Conservation (phyloP, 1,284 basidiomycete genomes). For the Cryptococcus sp. region DNA sequence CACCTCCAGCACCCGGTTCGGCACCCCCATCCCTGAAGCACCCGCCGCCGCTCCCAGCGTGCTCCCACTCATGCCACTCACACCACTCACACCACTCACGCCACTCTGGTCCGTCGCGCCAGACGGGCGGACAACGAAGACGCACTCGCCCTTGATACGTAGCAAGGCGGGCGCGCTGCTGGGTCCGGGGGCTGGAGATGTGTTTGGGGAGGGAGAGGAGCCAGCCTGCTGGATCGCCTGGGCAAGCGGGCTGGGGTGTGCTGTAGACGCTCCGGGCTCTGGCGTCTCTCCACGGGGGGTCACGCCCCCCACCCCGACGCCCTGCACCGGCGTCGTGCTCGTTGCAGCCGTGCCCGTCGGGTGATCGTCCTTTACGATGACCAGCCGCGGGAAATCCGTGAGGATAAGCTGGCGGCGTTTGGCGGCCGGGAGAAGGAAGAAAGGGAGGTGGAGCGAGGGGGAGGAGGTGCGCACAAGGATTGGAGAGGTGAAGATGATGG, state of each 20-base stretch:
- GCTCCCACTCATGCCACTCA: not conserved
- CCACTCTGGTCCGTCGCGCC: slow-evolving; percentile 3
- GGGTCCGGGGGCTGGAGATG: too few relatives aligned
- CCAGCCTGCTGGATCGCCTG: not conserved
- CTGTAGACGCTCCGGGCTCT: too few relatives aligned
- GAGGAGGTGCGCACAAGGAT: slow-evolving; percentile 46
- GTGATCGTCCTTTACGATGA: slow-evolving; percentile 53
- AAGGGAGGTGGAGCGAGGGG: slow-evolving; percentile 32
- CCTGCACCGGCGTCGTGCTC: too few relatives aligned
- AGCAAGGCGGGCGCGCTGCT: slow-evolving; percentile 19
- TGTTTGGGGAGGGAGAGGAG: not conserved
- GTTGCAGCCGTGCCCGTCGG: not conserved
- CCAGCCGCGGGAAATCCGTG: slow-evolving; percentile 55
- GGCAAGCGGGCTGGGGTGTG: too few relatives aligned
- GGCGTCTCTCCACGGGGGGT: too few relatives aligned
- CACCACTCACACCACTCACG: not conserved
- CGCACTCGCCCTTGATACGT: slow-evolving; percentile 52
- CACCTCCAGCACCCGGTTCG: slow-evolving; percentile 35
- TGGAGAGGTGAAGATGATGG: slow-evolving; percentile 44
- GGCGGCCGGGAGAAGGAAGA: slow-evolving; percentile 44
- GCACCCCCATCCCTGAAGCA: slow-evolving; percentile 6
- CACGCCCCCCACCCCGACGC: too few relatives aligned
- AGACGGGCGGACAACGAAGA: slow-evolving; percentile 35
- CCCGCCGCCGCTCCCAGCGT: slow-evolving; percentile 7
- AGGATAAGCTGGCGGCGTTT: slow-evolving; percentile 53